phyloP scores from a whole-genome alignment of 1,139 yeast species.

The Scheffersomyces cryptocercus region DNA sequence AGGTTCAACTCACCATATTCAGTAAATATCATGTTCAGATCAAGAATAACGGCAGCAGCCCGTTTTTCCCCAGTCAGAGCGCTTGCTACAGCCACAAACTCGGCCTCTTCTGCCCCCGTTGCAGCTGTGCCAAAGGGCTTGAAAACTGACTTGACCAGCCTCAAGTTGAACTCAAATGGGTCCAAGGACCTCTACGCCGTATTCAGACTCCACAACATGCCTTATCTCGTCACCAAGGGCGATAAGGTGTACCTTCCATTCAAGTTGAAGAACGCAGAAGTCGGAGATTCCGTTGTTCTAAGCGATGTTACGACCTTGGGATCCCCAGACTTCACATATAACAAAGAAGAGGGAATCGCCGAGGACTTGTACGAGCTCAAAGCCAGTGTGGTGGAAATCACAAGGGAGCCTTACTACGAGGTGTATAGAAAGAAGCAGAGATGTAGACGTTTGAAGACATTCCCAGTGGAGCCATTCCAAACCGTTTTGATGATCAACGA shows the following conservation, averaged over 20 bases:
- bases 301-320: slow-evolving; percentile 82
- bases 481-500: slow-evolving; percentile 83
- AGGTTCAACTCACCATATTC: no score
- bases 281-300: slow-evolving; percentile 77
- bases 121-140: background rate
- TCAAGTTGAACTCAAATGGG: slow-evolving; percentile 63
- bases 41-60: no score
- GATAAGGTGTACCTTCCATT: slow-evolving; percentile 81
- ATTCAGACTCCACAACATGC: slow-evolving; percentile 77
- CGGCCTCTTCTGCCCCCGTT: background rate
- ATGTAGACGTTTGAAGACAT: slow-evolving; percentile 80
- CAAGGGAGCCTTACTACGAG: slow-evolving; percentile 73
- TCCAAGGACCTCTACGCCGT: slow-evolving; percentile 69
- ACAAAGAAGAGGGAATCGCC: slow-evolving; percentile 36
- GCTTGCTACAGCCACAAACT: background rate
- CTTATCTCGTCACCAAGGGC: slow-evolving; percentile 88
- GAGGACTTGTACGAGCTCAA: slow-evolving; percentile 54
- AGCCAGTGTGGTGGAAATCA: slow-evolving; percentile 83
- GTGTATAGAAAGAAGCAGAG: slow-evolving; percentile 69
- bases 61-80: background rate
- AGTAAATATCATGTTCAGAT: no score
- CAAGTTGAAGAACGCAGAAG: slow-evolving; percentile 68
- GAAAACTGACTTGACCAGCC: slow-evolving; percentile 36
- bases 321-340: slow-evolving; percentile 73
- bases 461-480: slow-evolving; percentile 73